A percentile compares a stretch with the other conserved stretches of the same genome.
Evolutionary conservation across 495 filamentous ascomycete genomes (phyloP).

Genomic region (Alectoria sarmentosa): DNA sequence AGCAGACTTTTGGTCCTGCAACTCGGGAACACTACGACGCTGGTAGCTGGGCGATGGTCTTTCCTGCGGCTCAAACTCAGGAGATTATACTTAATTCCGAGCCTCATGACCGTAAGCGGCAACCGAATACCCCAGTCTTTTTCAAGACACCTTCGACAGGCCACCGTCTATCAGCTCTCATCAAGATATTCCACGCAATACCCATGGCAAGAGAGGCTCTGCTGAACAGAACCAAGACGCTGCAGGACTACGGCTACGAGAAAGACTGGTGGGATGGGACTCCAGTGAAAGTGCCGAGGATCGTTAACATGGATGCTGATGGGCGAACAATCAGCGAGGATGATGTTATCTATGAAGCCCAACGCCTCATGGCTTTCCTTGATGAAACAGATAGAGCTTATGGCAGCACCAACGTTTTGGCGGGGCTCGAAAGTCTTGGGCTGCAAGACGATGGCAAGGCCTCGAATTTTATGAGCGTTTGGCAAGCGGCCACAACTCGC

Average conservation of each 20-base stretch:
- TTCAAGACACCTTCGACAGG: conserved; percentile 55
- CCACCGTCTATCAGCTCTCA: conserved; percentile 56
- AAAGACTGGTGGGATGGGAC: conserved; percentile 83
- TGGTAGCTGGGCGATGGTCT: conserved; percentile 71
- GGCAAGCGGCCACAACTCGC: conserved; percentile 30
- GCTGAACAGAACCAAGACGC: conserved; percentile 44
- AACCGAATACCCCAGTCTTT: conserved; percentile 57
- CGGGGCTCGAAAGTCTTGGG: conserved; percentile 37
- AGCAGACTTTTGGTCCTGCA: conserved; percentile 61
- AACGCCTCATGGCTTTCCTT: conserved; percentile 83
- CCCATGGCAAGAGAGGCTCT: conserved; percentile 73
- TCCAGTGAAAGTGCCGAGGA: conserved; percentile 49
- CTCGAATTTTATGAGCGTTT: conserved; percentile 23
- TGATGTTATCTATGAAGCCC: conserved; percentile 46
- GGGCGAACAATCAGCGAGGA: conserved; percentile 37
- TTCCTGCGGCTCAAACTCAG: conserved; percentile 44
- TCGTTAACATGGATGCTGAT: conserved; percentile 45
- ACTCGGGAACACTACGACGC: conserved; percentile 64
- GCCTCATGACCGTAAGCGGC: conserved; percentile 53
- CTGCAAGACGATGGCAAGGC: conserved; percentile 19
- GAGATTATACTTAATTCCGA: conserved; percentile 57
- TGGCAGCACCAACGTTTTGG: conserved; percentile 60
- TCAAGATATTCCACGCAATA: conserved; percentile 80
- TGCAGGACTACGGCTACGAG: conserved; percentile 59
- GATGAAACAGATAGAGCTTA: conserved; percentile 74